Conservation (phyloP, 2,329 filamentous ascomycete species). For the Biscogniauxia sp. region DNA sequence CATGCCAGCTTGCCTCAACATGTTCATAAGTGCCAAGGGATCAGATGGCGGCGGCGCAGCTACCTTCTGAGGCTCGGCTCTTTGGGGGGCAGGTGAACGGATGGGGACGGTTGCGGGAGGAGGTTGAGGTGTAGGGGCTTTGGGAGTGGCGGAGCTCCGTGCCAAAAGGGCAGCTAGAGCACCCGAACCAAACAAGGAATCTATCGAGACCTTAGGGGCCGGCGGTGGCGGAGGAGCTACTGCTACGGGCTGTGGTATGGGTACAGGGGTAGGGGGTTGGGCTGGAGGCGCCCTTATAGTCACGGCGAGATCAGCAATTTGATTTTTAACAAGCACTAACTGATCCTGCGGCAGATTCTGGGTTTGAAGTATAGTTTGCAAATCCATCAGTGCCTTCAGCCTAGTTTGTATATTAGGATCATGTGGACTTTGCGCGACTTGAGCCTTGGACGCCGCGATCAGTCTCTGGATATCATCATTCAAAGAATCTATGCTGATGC, state of each 20-base stretch:
- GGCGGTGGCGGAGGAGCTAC: slow-evolving; percentile 36
- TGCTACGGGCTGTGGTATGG: slow-evolving; percentile 34
- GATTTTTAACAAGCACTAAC: slow-evolving; percentile 78
- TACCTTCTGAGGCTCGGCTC: slow-evolving; percentile 39
- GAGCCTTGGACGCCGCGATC: slow-evolving; percentile 68
- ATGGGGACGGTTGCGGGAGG: slow-evolving; percentile 40
- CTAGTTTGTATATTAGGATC: slow-evolving; percentile 74
- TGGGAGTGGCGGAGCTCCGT: slow-evolving; percentile 50
- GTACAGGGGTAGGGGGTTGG: slow-evolving; percentile 41
- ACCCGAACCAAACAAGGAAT: slow-evolving; percentile 58
- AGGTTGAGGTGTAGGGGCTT: slow-evolving; percentile 45
- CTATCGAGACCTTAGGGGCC: slow-evolving; percentile 48
- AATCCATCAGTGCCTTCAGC: slow-evolving; percentile 79
- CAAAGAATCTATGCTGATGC: slow-evolving; percentile 68
- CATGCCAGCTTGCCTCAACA: slow-evolving; percentile 67
- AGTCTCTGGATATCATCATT: slow-evolving; percentile 80
- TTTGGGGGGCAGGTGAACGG: slow-evolving; percentile 49
- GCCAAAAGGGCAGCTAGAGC: slow-evolving; percentile 59
- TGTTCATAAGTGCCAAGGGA: slow-evolving; percentile 62
- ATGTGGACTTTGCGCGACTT: slow-evolving; percentile 73
- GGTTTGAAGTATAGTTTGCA: slow-evolving; percentile 76
- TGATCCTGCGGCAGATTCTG: slow-evolving; percentile 78
- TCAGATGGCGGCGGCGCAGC: slow-evolving; percentile 38
- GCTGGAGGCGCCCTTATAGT: slow-evolving; percentile 51
- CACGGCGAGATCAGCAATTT: slow-evolving; percentile 76